phyloP scores from a whole-genome alignment of 805 yeast species.

The Ogataea pini region DNA sequence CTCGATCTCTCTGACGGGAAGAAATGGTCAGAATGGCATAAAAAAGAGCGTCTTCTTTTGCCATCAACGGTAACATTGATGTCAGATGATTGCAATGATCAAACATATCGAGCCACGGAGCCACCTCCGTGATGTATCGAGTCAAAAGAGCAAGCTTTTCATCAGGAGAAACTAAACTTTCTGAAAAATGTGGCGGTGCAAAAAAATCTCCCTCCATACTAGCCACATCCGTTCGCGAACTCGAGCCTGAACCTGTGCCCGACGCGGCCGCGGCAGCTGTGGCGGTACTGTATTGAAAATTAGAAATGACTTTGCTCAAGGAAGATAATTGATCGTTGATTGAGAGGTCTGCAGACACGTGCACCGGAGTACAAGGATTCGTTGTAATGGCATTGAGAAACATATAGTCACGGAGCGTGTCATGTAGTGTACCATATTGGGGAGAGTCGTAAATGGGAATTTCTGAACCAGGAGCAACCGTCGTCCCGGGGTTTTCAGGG shows the following conservation, averaged over 20 bases:
- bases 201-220: slow-evolving; percentile 7
- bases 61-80: slow-evolving; percentile 23
- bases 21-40: slow-evolving; percentile 24
- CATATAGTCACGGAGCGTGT: slow-evolving; percentile 42
- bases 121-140: slow-evolving; percentile 22
- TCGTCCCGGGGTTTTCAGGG: background rate
- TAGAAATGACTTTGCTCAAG: slow-evolving; percentile 17
- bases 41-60: slow-evolving; percentile 17
- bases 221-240: background rate
- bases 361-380: slow-evolving; percentile 16
- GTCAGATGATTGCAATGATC: slow-evolving; percentile 26
- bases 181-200: slow-evolving; percentile 17
- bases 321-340: slow-evolving; percentile 15
- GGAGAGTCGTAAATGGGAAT: slow-evolving; percentile 12
- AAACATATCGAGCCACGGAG: slow-evolving; percentile 31
- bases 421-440: slow-evolving; percentile 26
- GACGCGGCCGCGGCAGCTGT: slow-evolving; percentile 3
- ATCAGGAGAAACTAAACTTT: slow-evolving; percentile 27
- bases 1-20: slow-evolving; percentile 22
- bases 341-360: slow-evolving; percentile 9
- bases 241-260: background rate
- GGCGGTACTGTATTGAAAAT: slow-evolving; percentile 16
- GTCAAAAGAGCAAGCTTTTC: slow-evolving; percentile 28
- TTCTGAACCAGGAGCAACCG: background rate
- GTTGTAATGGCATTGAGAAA: slow-evolving; percentile 37